A percentile compares a stretch with the other conserved stretches of the same genome.
Conservation (phyloP, 225 moss, liverwort and hornwort species). For the Thuidium tamariscinum region DNA sequence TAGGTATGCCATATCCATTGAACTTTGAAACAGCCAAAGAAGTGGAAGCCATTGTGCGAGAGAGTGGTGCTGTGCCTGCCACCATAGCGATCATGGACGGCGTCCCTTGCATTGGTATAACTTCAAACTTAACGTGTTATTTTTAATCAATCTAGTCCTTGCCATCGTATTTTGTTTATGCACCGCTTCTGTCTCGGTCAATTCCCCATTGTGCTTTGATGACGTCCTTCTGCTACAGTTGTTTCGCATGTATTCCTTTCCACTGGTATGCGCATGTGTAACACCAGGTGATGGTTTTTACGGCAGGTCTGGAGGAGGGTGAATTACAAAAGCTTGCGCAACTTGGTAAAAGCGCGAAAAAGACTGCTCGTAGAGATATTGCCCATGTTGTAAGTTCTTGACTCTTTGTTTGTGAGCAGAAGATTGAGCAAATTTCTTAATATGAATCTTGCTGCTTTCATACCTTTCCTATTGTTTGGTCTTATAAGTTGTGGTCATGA, state of each 20-base stretch:
- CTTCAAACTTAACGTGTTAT: background rate
- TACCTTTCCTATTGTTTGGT: background rate
- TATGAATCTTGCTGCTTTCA: background rate
- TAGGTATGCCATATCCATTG: slow-evolving; percentile 97
- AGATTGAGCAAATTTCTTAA: background rate
- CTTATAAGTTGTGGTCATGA: background rate
- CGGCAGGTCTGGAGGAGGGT: slow-evolving; percentile 52
- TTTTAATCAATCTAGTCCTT: background rate
- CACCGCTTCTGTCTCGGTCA: background rate
- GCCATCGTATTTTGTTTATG: background rate
- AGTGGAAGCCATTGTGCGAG: slow-evolving; percentile 68
- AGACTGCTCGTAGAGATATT: slow-evolving; percentile 88
- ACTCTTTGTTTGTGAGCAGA: background rate
- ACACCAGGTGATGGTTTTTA: background rate
- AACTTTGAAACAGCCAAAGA: slow-evolving; percentile 71
- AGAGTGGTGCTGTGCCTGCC: slow-evolving; percentile 78
- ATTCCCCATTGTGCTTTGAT: background rate
- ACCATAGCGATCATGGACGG: slow-evolving; percentile 91
- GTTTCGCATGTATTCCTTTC: background rate
- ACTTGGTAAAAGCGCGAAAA: slow-evolving; percentile 49
- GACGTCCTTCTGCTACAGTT: background rate
- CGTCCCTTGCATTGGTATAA: slow-evolving; percentile 74
- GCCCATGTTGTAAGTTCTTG: slow-evolving; percentile 63
- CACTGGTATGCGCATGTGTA: background rate
- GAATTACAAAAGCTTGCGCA: slow-evolving; percentile 67